Evolutionary conservation across 2,329 filamentous ascomycete species (phyloP), one percentile per base, ranked within the genome.

Genomic region (Chaetomiaceae sp.): DNA sequence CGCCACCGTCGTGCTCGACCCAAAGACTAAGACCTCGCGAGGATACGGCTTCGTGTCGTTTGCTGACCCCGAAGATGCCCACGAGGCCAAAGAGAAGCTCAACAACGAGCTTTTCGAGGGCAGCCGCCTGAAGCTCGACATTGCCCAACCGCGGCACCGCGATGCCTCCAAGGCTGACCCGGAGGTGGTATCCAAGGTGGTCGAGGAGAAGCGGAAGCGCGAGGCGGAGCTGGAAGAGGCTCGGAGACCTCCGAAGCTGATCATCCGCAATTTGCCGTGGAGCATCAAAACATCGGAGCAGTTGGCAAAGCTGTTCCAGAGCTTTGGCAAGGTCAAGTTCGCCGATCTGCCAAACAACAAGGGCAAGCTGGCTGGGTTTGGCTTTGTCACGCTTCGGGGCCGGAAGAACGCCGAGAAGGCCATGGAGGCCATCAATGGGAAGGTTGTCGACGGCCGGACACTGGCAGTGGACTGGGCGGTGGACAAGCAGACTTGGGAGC

Each of bases 41-140:
- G 92, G 94, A 17, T 99, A 91, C 70, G 94, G 94, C 49, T 99
- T 99, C 71, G 92, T 99, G 53, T 97, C 94, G 2, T 94, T 99
- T 65, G 89, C 91, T 63, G 94, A 99, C 67, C 82, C 88, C 27
- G 91, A 96, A 61, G 94, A 99, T 75, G 91, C 92, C 12, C 76
- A 85, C 60, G 81, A 85, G 59, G 95, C 94, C 17, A 81, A 88
- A 66, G 81, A 86, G 53, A 87, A 95, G 68, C 82, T 96, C 66
- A 83, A 96, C 69, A 88, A 89, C 58, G 79, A 87, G 42, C 74
- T 83, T 23, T 82, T 96, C 63, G 82, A 91, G 46, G 92, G 91
- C 19, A 84, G 87, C 63, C 89, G 87, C 59, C 84, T 99, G 64
- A 85, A 84, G 54, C 82, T 97, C 50, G 94, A 99, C 63, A 77